Conservation (phyloP, 306 rosid species). For the Vigna angularis region DNA sequence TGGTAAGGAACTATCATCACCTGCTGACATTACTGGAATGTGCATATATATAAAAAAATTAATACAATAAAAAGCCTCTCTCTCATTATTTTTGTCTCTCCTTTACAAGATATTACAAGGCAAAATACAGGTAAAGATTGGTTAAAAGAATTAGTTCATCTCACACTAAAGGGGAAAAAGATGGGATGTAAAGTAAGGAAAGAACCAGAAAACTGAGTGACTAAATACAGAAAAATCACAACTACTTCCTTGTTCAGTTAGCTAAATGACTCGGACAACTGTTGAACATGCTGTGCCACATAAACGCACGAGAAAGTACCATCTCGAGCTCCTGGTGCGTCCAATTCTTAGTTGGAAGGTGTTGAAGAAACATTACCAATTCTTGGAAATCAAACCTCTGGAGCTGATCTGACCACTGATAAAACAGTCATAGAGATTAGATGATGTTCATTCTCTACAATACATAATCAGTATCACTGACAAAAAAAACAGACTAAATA, state of each 20-base stretch:
- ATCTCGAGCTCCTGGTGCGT: conserved; percentile 92
- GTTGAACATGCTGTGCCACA: conserved; percentile 99
- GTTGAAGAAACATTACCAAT: conserved; percentile 98
- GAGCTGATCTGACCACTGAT: conserved; percentile 93
- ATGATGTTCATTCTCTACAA: conserved; percentile 32
- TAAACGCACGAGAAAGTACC: conserved; percentile 96
- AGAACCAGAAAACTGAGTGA: neutral
- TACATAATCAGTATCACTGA: neutral
- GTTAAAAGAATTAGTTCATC: conserved; percentile 16
- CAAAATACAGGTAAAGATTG: conserved; percentile 47
- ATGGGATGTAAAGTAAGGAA: neutral
- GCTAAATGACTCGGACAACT: conserved; percentile 93
- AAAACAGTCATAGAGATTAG: conserved; percentile 28
- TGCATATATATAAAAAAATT: neutral
- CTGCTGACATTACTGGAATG: conserved; percentile 17
- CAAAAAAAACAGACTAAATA: conserved; percentile 3
- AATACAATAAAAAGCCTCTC: conserved; percentile 31
- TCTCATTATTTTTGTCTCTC: conserved; percentile 26
- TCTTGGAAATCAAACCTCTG: conserved; percentile 97
- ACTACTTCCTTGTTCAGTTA: conserved; percentile 47
- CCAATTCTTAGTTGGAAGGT: conserved; percentile 93
- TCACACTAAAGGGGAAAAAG: conserved; percentile 23
- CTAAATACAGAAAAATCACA: conserved; percentile 40
- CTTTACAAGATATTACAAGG: conserved; percentile 54
- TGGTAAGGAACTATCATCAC: neutral